Base-by-base conservation (phyloP, 2,329 filamentous ascomycete species). In the Fonsecaea monophora region DNA sequence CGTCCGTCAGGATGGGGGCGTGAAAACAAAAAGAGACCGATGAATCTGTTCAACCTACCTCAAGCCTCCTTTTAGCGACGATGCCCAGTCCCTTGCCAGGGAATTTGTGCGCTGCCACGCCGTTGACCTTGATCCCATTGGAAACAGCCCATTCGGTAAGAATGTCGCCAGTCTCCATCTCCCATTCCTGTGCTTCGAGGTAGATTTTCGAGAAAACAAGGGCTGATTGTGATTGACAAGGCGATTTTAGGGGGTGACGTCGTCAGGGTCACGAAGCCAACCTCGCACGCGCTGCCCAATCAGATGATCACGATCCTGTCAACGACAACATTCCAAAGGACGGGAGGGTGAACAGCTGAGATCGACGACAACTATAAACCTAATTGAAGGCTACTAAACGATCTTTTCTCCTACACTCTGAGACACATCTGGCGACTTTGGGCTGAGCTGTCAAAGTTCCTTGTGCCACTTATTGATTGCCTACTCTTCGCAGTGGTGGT, bases 21-120 rank as follows among this genome's bases (percentile, higher is more conserved):
- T 15, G 5, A 42, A 42, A 15, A n/a, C n/a, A n/a, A 4, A 13
- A 42, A n/a, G 38, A 4, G 38, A 15, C 38, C 10, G 13, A 48
- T 18, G 42, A 7, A 21, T 21, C n/a, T 48, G 25, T 35, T 34
- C 35, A 9, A 60, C 62, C 55, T 60, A 64, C 62, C 62, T 64
- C 37, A 34, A 64, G 45, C 35, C 56, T 60, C 42, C 55, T 53
- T 34, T 60, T 32, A 15, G 55, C 62, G 21, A 64, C 40, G 45
- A 64, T 42, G 8, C 62, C 62, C 7, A 64, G 25, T 18, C 62
- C 62, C 35, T 35, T 64, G 55, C 62, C 62, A 12, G 62, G 40
- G 25, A 60, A 64, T 38, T 30, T n/a, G 37, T 60, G 62, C 9
- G 62, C 62, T 30, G 45, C 37, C 4, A 64, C 50, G 45, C 62